Conservation (phyloP, 2,329 filamentous ascomycete species). For the Aureobasidium sp. region DNA sequence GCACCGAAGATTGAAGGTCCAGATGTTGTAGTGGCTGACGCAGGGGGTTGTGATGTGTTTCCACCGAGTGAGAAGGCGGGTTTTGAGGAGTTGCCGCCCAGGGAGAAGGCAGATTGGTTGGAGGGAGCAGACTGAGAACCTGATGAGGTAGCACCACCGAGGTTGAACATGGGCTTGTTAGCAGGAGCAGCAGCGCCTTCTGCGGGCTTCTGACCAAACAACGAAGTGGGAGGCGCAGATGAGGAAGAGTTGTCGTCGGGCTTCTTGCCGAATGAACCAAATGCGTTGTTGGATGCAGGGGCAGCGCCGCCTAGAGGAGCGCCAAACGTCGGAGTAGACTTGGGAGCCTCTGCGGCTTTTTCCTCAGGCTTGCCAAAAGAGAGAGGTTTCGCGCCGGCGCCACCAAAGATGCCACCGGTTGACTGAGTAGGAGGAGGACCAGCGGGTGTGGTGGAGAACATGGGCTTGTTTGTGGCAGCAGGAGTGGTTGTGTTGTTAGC, state of each 20-base stretch:
- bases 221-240: constrained; percentile 1
- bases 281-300: neutral
- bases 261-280: neutral
- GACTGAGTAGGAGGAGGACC: constrained; percentile 20
- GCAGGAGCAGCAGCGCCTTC: neutral
- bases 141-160: constrained; percentile 3
- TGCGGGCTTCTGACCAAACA: constrained; percentile 13
- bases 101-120: neutral
- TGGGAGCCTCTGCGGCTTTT: constrained; percentile 14
- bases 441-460: constrained; percentile 22
- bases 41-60: neutral
- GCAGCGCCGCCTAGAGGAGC: neutral
- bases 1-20: constrained; percentile 10
- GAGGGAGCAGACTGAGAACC: neutral
- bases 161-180: constrained; percentile 3
- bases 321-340: constrained; percentile 5
- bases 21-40: constrained; percentile 10
- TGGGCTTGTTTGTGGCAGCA: constrained; percentile 16
- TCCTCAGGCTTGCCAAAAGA: constrained; percentile 17
- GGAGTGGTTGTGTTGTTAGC: constrained; percentile 17
- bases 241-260: neutral
- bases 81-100: constrained; percentile 18
- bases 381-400: neutral
- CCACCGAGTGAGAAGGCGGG: constrained; percentile 20
- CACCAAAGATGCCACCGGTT: constrained; percentile 15